phyloP scores from a whole-genome alignment of 768 basidiomycete genomes.

The Boletus eberwhitei region DNA sequence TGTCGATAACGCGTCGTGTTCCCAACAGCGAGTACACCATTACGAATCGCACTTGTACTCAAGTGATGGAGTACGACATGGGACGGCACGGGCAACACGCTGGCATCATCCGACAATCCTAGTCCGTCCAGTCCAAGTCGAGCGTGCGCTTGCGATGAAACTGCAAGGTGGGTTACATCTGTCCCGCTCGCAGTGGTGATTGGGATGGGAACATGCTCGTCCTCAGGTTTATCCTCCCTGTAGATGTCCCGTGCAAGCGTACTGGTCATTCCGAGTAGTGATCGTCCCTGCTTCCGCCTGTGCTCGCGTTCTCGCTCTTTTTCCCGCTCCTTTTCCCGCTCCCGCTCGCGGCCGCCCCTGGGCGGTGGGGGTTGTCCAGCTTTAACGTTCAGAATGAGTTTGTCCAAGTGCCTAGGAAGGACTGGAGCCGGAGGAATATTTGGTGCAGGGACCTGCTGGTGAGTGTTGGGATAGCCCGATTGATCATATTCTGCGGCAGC shows the following conservation, averaged over 20 bases:
- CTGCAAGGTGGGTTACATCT: conserved; percentile 34
- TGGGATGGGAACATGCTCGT: conserved; percentile 28
- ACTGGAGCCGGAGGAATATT: conserved; percentile 85
- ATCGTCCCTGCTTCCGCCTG: conserved; percentile 31
- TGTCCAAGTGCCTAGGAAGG: conserved; percentile 89
- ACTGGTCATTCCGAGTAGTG: conserved; percentile 35
- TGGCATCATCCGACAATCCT: conserved; percentile 78
- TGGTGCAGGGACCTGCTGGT: conserved; percentile 52
- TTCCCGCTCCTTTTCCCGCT: conserved; percentile 36
- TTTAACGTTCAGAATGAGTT: conserved; percentile 78
- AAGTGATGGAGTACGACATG: conserved; percentile 95
- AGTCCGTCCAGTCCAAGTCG: conserved; percentile 36
- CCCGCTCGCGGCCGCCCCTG: conserved; percentile 31
- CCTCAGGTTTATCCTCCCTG: conserved; percentile 20
- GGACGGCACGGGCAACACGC: conserved; percentile 87
- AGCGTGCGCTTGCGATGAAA: conserved; percentile 21
- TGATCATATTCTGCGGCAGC: conserved; percentile 34
- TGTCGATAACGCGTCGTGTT: conserved; percentile 88
- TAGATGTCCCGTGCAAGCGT: conserved; percentile 29
- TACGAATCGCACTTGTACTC: conserved; percentile 91
- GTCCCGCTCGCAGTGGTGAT: conserved; percentile 40
- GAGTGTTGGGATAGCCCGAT: conserved; percentile 34
- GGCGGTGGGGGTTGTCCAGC: conserved; percentile 32
- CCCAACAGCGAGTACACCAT: conserved; percentile 89
- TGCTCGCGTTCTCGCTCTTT: conserved; percentile 32